Conservation (phyloP, 257 asterid genomes). For the Plantago elongata region DNA sequence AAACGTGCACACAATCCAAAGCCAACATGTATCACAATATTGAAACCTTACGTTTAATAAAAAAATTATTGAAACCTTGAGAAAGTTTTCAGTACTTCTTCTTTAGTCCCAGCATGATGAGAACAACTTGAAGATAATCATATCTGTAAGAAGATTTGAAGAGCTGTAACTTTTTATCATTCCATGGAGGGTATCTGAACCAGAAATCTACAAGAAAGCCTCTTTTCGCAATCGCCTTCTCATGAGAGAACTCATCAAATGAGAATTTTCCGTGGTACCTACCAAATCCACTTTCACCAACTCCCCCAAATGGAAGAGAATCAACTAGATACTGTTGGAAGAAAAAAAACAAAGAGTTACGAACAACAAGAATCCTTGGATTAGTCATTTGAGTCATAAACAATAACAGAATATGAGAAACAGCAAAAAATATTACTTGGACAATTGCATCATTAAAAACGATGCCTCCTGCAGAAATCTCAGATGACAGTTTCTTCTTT, state of each 20-base stretch:
- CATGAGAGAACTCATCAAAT: constrained; percentile 63
- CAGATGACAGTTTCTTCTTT: constrained; percentile 33
- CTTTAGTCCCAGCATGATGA: constrained; percentile 53
- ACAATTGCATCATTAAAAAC: constrained; percentile 66
- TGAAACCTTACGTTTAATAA: too few species aligned
- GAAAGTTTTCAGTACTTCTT: constrained; percentile 34
- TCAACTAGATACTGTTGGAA: constrained; percentile 60
- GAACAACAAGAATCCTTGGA: neutral
- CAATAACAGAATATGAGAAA: neutral
- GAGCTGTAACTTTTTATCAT: constrained; percentile 39
- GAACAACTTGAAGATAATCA: constrained; percentile 54
- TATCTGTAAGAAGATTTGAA: constrained; percentile 42
- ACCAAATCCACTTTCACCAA: constrained; percentile 75
- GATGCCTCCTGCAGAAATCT: constrained; percentile 67
- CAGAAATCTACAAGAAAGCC: constrained; percentile 50
- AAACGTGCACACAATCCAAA: neutral
- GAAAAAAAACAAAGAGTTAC: neutral
- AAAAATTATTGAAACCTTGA: neutral
- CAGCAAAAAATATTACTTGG: constrained; percentile 39
- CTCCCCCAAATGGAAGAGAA: constrained; percentile 75
- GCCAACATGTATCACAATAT: neutral
- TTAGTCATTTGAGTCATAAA: neutral
- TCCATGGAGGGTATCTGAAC: constrained; percentile 97
- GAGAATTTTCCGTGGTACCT: constrained; percentile 79
- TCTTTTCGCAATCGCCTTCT: constrained; percentile 44